Evolutionary conservation across 2,329 filamentous ascomycete genomes (phyloP), one percentile per base, ranked within the genome.

Genomic region (Cladophialophora yegresii): DNA sequence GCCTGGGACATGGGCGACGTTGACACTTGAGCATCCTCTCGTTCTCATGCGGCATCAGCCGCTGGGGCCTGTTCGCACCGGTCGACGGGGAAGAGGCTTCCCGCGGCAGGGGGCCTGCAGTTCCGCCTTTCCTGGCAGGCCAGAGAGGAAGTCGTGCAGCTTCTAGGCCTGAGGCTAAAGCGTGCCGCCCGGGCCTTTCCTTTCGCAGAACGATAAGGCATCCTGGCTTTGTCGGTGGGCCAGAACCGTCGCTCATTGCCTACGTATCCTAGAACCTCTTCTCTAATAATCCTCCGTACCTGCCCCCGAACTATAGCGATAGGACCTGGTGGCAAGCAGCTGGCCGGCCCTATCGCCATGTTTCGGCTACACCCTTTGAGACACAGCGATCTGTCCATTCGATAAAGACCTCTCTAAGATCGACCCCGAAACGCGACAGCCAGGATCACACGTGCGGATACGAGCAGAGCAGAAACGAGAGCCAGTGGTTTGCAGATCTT

Each of bases 81-180:
- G 51, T 61, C 61, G 61, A 61, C 65, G 65, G 65, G 65, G 65
- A 67, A 62, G 43, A 40, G 23, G 51, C 57, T 56, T 64, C 54
- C 65, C 65, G 57, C 57, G 61, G 45, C 49, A 61, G 53, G 40
- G 9, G 36, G 53, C 61, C 53, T 58, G 51, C 51, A 36, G 62
- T 59, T 64, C 58, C 61, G 54, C 55, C 47, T 23, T 28, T 32
- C 26, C 58, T 32, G 32, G 13, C 32, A 47, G 28, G 36, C 33
- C 49, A 45, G 22, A 36, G 47, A 54, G 47, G 32, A 54, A 53
- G 58, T 49, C 51, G 51, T 54, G 51, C 26, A 54, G 23, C 45
- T 9, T 28, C 55, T 62, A 54, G 59, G 58, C 50, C 30, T 28
- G 40, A 43, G 28, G 59, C 59, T 62, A 62, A 62, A 36, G 28